Base-by-base conservation (phyloP, 176 grass and related monocot species). In the Sorghum bicolor region DNA sequence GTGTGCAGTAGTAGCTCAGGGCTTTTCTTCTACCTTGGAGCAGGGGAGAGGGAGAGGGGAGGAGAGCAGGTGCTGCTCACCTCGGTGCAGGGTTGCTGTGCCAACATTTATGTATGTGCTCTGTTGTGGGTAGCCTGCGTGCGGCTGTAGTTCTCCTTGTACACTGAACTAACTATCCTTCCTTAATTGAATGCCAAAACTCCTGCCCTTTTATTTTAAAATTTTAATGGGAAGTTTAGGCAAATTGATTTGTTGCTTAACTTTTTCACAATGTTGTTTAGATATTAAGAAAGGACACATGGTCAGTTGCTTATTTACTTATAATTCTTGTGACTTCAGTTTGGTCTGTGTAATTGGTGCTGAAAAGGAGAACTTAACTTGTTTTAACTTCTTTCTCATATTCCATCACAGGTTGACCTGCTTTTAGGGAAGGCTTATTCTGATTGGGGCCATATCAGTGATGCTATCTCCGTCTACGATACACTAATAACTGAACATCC, bases 401-500 rank as follows among this genome's bases (percentile, higher is more conserved):
- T 77, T 24, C 44, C 45, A 25, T 76, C 26, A 10, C 75, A 97
- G 92, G 88, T 97, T 61, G 90, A 97, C 72, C 87, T 97, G 85
- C 92, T 97, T 81, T 76, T 97, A 64, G 95, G 95, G 61, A 97
- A 97, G 76, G 86, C 90, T 63, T 97, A 94, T 89, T 94, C 95
- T 82, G 90, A 93, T 60, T 97, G 92, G 95, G 90, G 88, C 25
- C 92, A 88, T 87, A 76, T 94, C 38, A 88, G 90, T 72, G 92
- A 97, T 85, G 95, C 95, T 88, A 87, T 94, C 45, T 83, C 90
- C 36, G 92, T 97, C 85, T 97, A 94, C 74, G 95, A 97, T 84
- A 78, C 88, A 29, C 85, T 98, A n/a, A 98, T 98, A n/a, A 77
- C 55, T 52, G 87, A 94, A 75, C 90, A 93, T 84, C 95, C 87